These are phyloP conservation scores for Cymbomonas tetramitiformis DNA, from an alignment of 139 green algal genomes.

Conservation along the genomic window DNA sequence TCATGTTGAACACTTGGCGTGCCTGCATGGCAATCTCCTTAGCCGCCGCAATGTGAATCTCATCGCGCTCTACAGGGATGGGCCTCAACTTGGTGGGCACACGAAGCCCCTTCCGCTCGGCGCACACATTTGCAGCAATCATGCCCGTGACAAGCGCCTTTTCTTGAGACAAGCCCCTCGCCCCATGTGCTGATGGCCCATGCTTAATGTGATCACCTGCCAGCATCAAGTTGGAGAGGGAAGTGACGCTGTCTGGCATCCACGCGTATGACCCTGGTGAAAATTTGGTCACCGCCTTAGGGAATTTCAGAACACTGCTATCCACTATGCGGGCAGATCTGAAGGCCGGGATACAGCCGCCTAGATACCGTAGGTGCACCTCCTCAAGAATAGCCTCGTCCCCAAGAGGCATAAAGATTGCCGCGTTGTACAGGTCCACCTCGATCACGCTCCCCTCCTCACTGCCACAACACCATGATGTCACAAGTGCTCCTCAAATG, in stretches of 20 bases:
- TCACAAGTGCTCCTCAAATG: too few relatives aligned
- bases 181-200: conserved; percentile 6
- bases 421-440: conserved; percentile 23
- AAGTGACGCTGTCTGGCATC: background rate
- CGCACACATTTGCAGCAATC: conserved; percentile 6
- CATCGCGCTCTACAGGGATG: background rate
- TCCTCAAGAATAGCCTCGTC: conserved; percentile 12
- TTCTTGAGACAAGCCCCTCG: conserved; percentile 17
- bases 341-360: background rate
- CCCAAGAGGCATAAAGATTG: background rate
- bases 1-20: too few relatives aligned
- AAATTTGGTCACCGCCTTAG: conserved; percentile 1
- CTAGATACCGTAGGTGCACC: background rate
- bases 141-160: conserved; percentile 20
- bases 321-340: background rate
- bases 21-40: too few relatives aligned
- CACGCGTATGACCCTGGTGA: background rate
- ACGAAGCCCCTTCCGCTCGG: background rate
- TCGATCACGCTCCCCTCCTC: conserved; percentile 16
- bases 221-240: conserved; percentile 5
- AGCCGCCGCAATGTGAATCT: background rate
- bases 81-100: background rate
- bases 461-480: too few relatives aligned
- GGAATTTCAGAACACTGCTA: conserved; percentile 8
- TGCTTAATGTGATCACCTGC: conserved; percentile 15